Conservation (phyloP, 345 rosid genomes). For the Carallia brachiata region DNA sequence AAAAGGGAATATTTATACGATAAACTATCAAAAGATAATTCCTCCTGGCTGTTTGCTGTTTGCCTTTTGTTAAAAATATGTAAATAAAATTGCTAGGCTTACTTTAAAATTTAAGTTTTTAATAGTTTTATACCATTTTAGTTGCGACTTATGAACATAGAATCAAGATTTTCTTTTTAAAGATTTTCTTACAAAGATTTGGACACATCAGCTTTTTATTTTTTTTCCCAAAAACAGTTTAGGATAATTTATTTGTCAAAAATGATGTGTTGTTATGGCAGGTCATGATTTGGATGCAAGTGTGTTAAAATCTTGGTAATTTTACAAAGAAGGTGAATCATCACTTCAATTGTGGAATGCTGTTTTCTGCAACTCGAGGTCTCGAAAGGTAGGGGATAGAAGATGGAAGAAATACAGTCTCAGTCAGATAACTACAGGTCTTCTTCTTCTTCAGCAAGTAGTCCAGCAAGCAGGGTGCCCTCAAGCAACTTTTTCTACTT, state of each 20-base stretch:
- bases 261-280: too few species aligned
- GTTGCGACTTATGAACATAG: not conserved
- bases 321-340: constrained; percentile 12
- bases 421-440: constrained; percentile 94
- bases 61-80: too few species aligned
- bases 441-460: constrained; percentile 94
- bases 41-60: too few species aligned
- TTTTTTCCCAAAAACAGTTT: too few species aligned
- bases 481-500: constrained; percentile 93
- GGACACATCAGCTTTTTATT: too few species aligned
- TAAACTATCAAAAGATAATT: too few species aligned
- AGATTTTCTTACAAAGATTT: not conserved
- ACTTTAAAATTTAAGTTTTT: not conserved
- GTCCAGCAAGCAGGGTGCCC: constrained; percentile 95
- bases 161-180: not conserved
- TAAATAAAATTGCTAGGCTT: too few species aligned
- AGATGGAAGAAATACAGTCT: constrained; percentile 97
- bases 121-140: not conserved
- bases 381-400: constrained; percentile 21
- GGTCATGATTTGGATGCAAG: not conserved
- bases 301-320: not conserved
- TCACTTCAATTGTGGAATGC: constrained; percentile 9
- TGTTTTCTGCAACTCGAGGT: constrained; percentile 16
- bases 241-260: not conserved
- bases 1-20: too few species aligned